phyloP scores from a whole-genome alignment of 106 monocot species.

The Gastrodia elata region DNA sequence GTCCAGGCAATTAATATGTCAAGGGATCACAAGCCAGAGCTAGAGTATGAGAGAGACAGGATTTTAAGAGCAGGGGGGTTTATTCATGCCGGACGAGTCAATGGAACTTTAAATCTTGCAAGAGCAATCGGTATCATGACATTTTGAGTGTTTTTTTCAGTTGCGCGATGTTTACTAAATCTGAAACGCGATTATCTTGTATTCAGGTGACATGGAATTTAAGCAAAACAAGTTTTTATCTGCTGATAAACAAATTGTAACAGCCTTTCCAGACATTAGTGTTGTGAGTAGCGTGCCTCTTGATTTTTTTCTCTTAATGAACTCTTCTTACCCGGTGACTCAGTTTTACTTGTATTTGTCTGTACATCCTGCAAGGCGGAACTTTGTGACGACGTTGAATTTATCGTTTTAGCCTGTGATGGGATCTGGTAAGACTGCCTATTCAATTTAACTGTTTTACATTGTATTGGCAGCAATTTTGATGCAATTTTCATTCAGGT shows the following conservation, averaged over 20 bases:
- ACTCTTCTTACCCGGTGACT: neutral
- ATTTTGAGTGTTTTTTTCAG: neutral
- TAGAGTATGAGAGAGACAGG: conserved; percentile 77
- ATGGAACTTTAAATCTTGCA: conserved; percentile 90
- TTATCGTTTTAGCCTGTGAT: conserved; percentile 89
- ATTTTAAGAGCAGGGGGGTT: conserved; percentile 91
- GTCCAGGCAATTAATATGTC: conserved; percentile 78
- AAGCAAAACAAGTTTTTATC: conserved; percentile 91
- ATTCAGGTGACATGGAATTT: conserved; percentile 91
- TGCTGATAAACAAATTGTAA: conserved; percentile 81
- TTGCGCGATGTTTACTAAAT: neutral
- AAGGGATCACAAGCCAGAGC: conserved; percentile 96
- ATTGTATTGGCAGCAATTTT: neutral
- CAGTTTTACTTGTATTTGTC: neutral
- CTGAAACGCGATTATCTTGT: neutral
- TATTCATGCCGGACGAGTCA: conserved; percentile 85
- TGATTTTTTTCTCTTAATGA: neutral
- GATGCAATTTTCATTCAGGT: neutral
- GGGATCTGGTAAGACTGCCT: conserved; percentile 56
- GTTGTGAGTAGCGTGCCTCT: neutral
- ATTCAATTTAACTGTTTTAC: neutral
- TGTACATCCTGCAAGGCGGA: conserved; percentile 48
- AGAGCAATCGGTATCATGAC: conserved; percentile 75
- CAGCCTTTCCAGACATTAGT: conserved; percentile 84
- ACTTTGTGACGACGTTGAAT: conserved; percentile 91